Base-by-base conservation (phyloP, 1,284 basidiomycete species). In the Tilletia caries region DNA sequence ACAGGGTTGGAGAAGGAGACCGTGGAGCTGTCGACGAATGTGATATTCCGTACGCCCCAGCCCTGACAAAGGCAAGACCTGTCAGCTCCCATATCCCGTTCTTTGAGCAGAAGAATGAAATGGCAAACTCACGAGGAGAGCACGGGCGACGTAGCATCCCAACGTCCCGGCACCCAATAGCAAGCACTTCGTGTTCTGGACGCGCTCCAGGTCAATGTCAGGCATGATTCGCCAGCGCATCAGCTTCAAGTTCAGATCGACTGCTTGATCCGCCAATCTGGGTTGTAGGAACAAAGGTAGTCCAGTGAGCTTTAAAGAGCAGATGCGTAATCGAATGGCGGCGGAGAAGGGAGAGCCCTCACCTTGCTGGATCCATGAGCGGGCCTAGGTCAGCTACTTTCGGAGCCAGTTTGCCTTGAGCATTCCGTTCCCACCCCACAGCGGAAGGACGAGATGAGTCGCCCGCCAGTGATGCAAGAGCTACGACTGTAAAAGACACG, bases 201-300 rank as follows among this genome's bases (percentile, higher is more conserved):
- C 88, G 83, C 90, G 92, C 66, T 96, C 94, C 6, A 98, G 87
- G 74, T 98, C 88, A 60, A 99, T 88, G 0, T 88, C 86, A 1
- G 96, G 95, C 60, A 98, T 86, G 74, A 98, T 94, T 10, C 95
- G 88, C 95, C 95, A 98, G 34, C 93, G 88, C 95, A 99, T 98
- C 29, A 99, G 88, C 83, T 98, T 98, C 67, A 98, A 86, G 81
- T 98, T 98, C 41, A 99, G 86, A 83, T 97, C 94, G 12, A 98
- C 93, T 0, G 96, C 96, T 84, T 98, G 95, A 75, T 93, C 90
- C 0, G 96, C 95, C 6, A 98, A 87, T 73, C 92, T 92, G 58
- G 48, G 1, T 50, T 25, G 48, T 12, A 29, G 68, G n/a, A 32
- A 6, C 29, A 20, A 41, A 41, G 37, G 1, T 15, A 10, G 1